Base-by-base conservation (phyloP, 306 rosid genomes). In the Cyamopsis tetragonoloba region DNA sequence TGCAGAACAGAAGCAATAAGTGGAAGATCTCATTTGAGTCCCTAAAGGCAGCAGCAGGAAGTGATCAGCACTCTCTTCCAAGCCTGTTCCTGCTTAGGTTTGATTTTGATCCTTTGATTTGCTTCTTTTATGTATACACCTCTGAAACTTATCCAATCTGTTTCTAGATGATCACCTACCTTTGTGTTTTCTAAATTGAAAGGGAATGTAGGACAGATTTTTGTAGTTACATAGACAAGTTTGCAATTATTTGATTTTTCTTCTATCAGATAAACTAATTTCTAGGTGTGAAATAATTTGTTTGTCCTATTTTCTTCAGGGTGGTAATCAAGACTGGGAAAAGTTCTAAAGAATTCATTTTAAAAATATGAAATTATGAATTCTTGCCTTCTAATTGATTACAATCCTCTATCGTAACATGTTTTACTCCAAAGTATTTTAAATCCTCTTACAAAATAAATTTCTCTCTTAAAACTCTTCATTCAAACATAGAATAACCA, bases 1-100 rank as follows among this genome's bases (percentile, higher is more conserved):
- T 30, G 82, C 71, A 10, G 97, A 86, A 35, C 73, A 83, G 77
- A 83, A 79, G n/a, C 83, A 71, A 65, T 77, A 82, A 19, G 74
- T 72, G 15, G 87, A 72, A 62, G 96, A 86, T 79, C 59, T 83
- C 79, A 50, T 81, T 91, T 7, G 98, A 89, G 49, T 56, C 96
- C 55, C 93, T 87, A 55, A 88, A 75, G 70, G 82, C 88, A 58
- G 68, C 91, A 13, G 85, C 75, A 6, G 70, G 88, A 15, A 76
- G 80, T 44, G 91, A 73, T 72, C 87, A 71, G 15, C 67, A 82
- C 10, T 56, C 10, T 56, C 86, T 37, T 73, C 89, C 10, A 88
- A 80, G 74, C 87, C 93, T 26, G 84, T 86, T 79, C 91, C 97
- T 50, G 92, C 91, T 51, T 79, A 84, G 80, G 95, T 92, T 78